Base-by-base conservation (phyloP, 23 red algal species). In the Gracilaria domingensis region DNA sequence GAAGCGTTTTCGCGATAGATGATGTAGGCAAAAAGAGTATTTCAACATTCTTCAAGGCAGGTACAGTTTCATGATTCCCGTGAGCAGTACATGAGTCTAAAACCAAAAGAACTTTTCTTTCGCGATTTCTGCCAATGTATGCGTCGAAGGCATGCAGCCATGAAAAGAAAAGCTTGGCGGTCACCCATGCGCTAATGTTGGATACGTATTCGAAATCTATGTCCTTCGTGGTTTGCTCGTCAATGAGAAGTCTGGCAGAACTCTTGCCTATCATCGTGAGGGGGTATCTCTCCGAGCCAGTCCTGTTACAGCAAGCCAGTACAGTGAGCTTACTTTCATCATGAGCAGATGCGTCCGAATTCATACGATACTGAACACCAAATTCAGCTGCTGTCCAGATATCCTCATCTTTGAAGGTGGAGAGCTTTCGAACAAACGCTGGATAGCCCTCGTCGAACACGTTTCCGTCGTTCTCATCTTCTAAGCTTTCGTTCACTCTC, bases 161-260 rank as follows among this genome's bases (percentile, higher is more conserved):
- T 13, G 16, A 21, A 72, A 80, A 79, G 64, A 90, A 90, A 13
- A 90, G 20, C 40, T 80, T 58, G 30, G 87, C 45, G 1, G 71
- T 90, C 87, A 90, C 51, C 84, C 87, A 90, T 18, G 87, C 87
- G 8, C 42, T 90, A 12, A 60, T 34, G 76, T 90, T 90, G 0
- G 73, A 40, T 0, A 60, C 5, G 49, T 90, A 90, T 57, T 90
- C 74, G 32, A 90, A 90, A 23, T 59, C 44, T 4, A 81, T 23
- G 20, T 90, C 30, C 36, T 47, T 66, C 16, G 32, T 74, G 9
- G 87, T 81, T 65, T 81, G 57, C 30, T 81, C 74, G 24, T 90
- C 48, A 5, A 70, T 79, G 4, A 32, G 25, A 34, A 44, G 2
- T 34, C 18, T 70, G 45, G 71, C 50, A 20, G n/a, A 66, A 23